Base-by-base conservation (phyloP, 2,329 filamentous ascomycete genomes). In the Aspergillus puulaauensis region DNA sequence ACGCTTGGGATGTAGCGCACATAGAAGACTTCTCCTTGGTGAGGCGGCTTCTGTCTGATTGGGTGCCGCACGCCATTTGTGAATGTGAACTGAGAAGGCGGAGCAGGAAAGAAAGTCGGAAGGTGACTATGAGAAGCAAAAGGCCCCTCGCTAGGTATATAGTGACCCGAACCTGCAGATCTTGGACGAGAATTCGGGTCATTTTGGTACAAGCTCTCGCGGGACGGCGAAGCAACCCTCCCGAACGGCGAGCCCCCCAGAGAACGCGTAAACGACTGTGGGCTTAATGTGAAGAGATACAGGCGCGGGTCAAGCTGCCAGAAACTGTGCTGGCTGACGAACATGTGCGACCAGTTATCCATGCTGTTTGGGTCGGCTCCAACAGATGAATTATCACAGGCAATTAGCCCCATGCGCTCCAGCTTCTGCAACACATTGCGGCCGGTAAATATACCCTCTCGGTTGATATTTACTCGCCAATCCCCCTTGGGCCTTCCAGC, bases 1-100 rank as follows among this genome's bases (percentile, higher is more conserved):
- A 93, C 79, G 47, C 89, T 93, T 0, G 91, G 91, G 15, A 98
- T 81, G 71, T 89, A 96, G 54, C 95, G 89, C 0, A 87, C 89
- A 73, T 99, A 99, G 68, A 99, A 93, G 0, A 90, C 86, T 68
- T 97, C 91, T 14, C 92, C 92, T 81, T 96, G 92, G 3, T 90
- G 87, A 1, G 92, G 91, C 0, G 93, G 92, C 71, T 96, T 96
- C 1, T 91, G 89, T 0, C 95, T 86, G 43, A 96, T 79, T 0
- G 95, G 95, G 70, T 99, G 95, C 0, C 92, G 88, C 46, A 93
- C 80, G 58, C 88, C 84, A 70, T 91, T 86, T 2, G 90, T 93
- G 61, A 89, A 86, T 4, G 84, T 88, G 71, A 93, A 97, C 65
- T 93, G 90, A 8, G 91, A 77, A 1, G 95, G 91, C 2, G 89